A percentile compares a stretch with the other conserved stretches of the same genome.
Conservation (phyloP, 2,329 filamentous ascomycete genomes). For the Clonostachys byssicola region DNA sequence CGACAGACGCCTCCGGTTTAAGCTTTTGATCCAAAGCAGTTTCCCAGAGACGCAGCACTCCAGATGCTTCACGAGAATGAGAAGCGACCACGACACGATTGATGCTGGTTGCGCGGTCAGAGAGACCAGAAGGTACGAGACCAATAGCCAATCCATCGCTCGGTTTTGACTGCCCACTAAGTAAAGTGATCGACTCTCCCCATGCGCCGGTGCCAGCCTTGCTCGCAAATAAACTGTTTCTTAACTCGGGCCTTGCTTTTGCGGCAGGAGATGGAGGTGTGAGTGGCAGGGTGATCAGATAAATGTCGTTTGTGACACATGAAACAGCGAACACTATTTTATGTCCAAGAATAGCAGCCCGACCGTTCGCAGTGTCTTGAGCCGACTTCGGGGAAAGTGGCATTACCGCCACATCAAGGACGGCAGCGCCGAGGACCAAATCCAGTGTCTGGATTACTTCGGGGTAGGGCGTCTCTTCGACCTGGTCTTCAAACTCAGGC, state of each 20-base stretch:
- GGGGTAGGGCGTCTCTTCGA: slow-evolving; percentile 44
- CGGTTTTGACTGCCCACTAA: slow-evolving; percentile 47
- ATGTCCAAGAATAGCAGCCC: slow-evolving; percentile 44
- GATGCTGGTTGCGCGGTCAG: slow-evolving; percentile 27
- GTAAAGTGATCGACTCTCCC: slow-evolving; percentile 53
- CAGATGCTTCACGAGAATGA: slow-evolving; percentile 55
- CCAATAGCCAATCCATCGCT: slow-evolving; percentile 54
- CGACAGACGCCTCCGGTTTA: slow-evolving; percentile 19
- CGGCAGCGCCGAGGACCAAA: slow-evolving; percentile 52
- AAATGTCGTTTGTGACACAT: slow-evolving; percentile 52
- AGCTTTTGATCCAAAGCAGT: slow-evolving; percentile 40
- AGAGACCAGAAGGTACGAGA: slow-evolving; percentile 35
- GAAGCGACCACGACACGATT: slow-evolving; percentile 53
- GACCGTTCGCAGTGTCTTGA: slow-evolving; percentile 41
- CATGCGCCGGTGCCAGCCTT: slow-evolving; percentile 58
- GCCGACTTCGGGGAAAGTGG: slow-evolving; percentile 44
- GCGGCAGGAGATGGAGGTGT: slow-evolving; percentile 57
- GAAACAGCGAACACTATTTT: slow-evolving; percentile 59
- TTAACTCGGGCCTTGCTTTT: slow-evolving; percentile 51
- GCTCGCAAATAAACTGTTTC: slow-evolving; percentile 42
- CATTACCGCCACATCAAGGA: slow-evolving; percentile 50
- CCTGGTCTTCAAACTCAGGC: slow-evolving; percentile 53
- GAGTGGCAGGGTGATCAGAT: slow-evolving; percentile 54
- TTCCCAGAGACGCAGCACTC: slow-evolving; percentile 54
- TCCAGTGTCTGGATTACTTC: slow-evolving; percentile 58